These are phyloP conservation scores for Talaromyces albobiverticillius DNA, from an alignment of 2,329 filamentous ascomycete species.

Conservation along the genomic window DNA sequence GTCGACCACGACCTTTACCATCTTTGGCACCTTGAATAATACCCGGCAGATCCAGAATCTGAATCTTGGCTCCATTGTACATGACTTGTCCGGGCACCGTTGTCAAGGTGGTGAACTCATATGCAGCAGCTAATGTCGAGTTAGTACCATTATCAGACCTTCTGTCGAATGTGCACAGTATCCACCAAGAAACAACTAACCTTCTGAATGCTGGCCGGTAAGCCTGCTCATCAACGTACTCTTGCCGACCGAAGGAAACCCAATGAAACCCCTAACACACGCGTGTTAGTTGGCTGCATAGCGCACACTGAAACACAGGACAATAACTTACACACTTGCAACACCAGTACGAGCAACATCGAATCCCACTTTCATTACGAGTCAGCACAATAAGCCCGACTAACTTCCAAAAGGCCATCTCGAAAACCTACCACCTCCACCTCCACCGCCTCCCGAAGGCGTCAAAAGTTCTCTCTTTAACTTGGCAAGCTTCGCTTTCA, in stretches of 20 bases:
- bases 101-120: slow-evolving; percentile 97
- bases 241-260: slow-evolving; percentile 97
- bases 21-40: slow-evolving; percentile 99
- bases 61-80: slow-evolving; percentile 95
- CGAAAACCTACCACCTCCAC: slow-evolving; percentile 65
- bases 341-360: slow-evolving; percentile 97
- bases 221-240: slow-evolving; percentile 94
- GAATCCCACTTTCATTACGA: slow-evolving; percentile 64
- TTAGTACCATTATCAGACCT: slow-evolving; percentile 17
- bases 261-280: slow-evolving; percentile 71
- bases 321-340: slow-evolving; percentile 67
- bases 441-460: slow-evolving; percentile 73
- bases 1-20: slow-evolving; percentile 92
- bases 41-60: slow-evolving; percentile 97
- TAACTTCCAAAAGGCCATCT: slow-evolving; percentile 10
- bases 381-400: slow-evolving; percentile 20
- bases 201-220: slow-evolving; percentile 94
- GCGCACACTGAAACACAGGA: not conserved
- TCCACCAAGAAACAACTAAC: slow-evolving; percentile 26
- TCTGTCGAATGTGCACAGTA: not conserved
- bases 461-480: slow-evolving; percentile 94
- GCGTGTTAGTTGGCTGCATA: not conserved
- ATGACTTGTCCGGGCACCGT: slow-evolving; percentile 93
- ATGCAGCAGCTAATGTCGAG: slow-evolving; percentile 67
- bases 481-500: slow-evolving; percentile 98